Evolutionary conservation across 345 rosid genomes (phyloP).

Genomic region (Brassica incana): DNA sequence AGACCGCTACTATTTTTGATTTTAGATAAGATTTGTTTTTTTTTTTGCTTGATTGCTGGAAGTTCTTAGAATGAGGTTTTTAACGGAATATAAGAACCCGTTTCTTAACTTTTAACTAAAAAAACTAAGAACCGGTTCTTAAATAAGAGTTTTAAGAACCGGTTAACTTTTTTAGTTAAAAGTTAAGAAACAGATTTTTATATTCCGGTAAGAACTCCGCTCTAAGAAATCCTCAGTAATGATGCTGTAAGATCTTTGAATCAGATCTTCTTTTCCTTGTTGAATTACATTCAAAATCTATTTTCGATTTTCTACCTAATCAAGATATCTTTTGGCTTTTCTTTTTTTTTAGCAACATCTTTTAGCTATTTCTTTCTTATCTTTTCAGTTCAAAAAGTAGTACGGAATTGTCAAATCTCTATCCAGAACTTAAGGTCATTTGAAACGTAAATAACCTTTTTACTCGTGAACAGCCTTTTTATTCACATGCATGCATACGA

Average conservation of each 20-base stretch:
- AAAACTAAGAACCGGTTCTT: no score
- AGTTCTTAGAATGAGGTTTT: no score
- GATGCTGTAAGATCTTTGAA: constrained; percentile 16
- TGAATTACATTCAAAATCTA: background rate
- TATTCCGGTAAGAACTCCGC: no score
- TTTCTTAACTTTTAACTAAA: no score
- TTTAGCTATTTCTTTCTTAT: background rate
- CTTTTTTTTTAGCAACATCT: no score
- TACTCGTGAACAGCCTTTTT: constrained; percentile 24
- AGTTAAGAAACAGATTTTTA: no score
- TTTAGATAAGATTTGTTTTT: background rate
- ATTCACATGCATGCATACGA: constrained; percentile 34
- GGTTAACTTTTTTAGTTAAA: no score
- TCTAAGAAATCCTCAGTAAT: no score
- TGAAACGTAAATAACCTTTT: constrained; percentile 10
- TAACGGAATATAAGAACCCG: no score
- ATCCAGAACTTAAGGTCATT: constrained; percentile 30
- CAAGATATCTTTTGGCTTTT: background rate
- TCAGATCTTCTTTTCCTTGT: background rate
- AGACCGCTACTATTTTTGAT: constrained; percentile 28
- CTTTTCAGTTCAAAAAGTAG: constrained; percentile 3
- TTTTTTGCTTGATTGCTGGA: background rate
- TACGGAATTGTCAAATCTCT: constrained; percentile 17
- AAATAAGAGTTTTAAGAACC: no score
- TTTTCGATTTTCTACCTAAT: background rate